Base-by-base conservation (phyloP, 2,329 filamentous ascomycete species). In the Aureobasidium pullulans region DNA sequence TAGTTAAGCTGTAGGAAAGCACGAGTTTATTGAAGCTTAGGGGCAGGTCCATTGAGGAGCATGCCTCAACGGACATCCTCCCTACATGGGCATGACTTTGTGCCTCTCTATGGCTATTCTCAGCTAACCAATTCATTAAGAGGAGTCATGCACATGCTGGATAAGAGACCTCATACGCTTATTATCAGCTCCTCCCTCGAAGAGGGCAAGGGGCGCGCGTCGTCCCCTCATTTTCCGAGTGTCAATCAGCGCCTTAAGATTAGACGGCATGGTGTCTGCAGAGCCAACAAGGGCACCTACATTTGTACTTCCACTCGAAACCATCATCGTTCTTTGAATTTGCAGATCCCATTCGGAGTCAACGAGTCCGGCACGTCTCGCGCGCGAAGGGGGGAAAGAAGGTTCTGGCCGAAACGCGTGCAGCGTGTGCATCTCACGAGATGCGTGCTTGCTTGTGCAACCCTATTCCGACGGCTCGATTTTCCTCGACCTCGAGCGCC, bases 351-450 rank as follows among this genome's bases (percentile, higher is more conserved):
- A 34, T 10, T 13, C 28, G 15, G 28, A 13, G 15, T 16, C 48
- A 52, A 31, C 34, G n/a, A 29, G 48, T 19, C 39, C 3, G 16
- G 39, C 37, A 43, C 37, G 43, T 54, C 39, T 9, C 28, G 34
- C 39, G 39, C 39, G 37, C 43, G 37, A 54, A 43, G 50, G 50
- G 29, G 50, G 50, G 50, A 43, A 43, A 40, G 39, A 56, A 56
- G 32, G 52, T 56, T 56, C 13, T 46, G 31, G 37, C n/a, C 10
- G 29, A 42, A 28, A 28, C 40, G 29, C 52, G 40, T 56, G 42
- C 52, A 46, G 39, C 31, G 34, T 23, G 50, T 32, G 28, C 37
- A 19, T 37, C 50, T 54, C 50, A 34, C 39, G 50, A 42, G 50
- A 54, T 43, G 34, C 34, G 16, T 56, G 39, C 52, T 56, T 56